These are phyloP conservation scores for Fusarium globosum DNA, from an alignment of 2,329 filamentous ascomycete genomes.

Conservation along the genomic window DNA sequence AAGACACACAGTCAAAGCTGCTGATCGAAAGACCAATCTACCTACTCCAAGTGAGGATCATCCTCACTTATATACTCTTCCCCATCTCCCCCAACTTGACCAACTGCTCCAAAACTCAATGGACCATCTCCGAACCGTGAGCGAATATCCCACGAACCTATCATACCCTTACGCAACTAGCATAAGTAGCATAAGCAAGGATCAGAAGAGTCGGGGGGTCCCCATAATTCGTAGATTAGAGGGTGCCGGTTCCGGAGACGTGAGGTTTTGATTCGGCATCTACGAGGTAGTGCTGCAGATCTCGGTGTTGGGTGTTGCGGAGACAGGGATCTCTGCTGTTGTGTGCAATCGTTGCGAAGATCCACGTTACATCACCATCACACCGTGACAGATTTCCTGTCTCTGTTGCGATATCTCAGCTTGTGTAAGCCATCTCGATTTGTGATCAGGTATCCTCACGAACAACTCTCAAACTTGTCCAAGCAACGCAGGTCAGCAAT, in stretches of 20 bases:
- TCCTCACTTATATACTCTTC: constrained; percentile 28
- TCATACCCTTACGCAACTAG: constrained; percentile 2
- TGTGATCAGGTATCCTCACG: background rate
- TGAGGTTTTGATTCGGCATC: constrained; percentile 13
- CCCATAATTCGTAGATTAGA: background rate
- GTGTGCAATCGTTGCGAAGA: background rate
- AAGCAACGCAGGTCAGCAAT: background rate
- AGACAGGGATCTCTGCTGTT: constrained; percentile 5
- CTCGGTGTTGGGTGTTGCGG: constrained; percentile 17
- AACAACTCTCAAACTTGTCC: background rate
- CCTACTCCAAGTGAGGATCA: background rate
- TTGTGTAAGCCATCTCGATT: background rate
- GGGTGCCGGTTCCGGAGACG: constrained; percentile 8
- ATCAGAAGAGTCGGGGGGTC: background rate
- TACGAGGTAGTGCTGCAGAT: constrained; percentile 22
- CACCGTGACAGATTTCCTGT: background rate
- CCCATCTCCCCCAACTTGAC: constrained; percentile 18
- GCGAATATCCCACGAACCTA: constrained; percentile 7
- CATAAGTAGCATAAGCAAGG: background rate
- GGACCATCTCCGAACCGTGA: constrained; percentile 33
- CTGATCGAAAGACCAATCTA: background rate
- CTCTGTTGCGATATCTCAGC: background rate
- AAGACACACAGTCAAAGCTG: constrained; percentile 16
- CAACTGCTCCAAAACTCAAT: constrained; percentile 21
- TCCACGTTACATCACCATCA: constrained; percentile 19